Evolutionary conservation across 345 rosid species (phyloP), one percentile per base, ranked within the genome.

Genomic region (Hevea brasiliensis): DNA sequence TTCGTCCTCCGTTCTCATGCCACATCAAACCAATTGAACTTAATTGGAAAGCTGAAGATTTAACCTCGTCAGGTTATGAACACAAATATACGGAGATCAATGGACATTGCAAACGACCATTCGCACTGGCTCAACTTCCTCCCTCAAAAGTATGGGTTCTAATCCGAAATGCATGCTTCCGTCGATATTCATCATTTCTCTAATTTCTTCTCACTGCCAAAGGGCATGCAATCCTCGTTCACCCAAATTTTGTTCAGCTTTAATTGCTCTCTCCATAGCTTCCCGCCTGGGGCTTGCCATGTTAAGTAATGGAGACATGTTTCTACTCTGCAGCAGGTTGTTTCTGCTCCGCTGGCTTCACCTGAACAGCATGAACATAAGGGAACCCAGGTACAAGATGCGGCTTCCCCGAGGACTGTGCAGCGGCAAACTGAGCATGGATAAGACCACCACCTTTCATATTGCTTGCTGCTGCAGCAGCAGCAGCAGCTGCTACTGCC

Each of bases 251-350:
- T 32, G 55, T 47, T 50, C 26, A 42, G 54, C 17, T 27, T 60
- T 7, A 18, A 54, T 57, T 20, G 40, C 40, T 21, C 37, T 32
- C 61, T 8, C 8, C 20, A 58, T 42, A n/a, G 32, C 6, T 48
- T 56, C 47, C 21, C 3, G 8, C 8, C 3, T 32, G 65, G 72
- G 61, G 72, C 61, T 61, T 15, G 74, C 70, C 65, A 29, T 26
- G 37, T 55, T 48, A 62, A 67, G 72, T 60, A 71, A 18, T 1
- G 10, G 41, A 58, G 56, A 32, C n/a, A 15, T 17, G 6, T 58
- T 73, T 81, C 89, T 86, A 94, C 82, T 92, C 94, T 77, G 94
- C 98, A 24, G 91, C 89, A 41, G 91, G 94, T 72, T 91, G 96
- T 65, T 91, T 92, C 80, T 92, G 93, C 77, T 95, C 96, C 15